Evolutionary conservation across 2,329 filamentous ascomycete genomes (phyloP), one percentile per base, ranked within the genome.

Genomic region (Xylariales sp.): DNA sequence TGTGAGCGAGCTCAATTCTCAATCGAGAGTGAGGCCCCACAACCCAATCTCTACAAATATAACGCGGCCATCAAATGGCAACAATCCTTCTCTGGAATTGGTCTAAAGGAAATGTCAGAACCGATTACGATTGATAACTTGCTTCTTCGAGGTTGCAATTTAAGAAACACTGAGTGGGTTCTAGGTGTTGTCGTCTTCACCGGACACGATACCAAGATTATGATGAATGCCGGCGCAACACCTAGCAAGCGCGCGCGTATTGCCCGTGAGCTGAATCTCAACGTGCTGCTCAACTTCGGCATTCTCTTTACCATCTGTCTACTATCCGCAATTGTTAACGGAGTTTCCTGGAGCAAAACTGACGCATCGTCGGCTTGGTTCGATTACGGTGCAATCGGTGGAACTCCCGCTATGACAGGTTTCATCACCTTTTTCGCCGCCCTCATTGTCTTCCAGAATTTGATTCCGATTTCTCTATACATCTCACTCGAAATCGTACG

Each of bases 371-470:
- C 93, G 57, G 81, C 89, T 70, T 95, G 85, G 77, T 98, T 98
- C 79, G 94, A 98, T 71, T 96, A 89, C 72, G 93, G 92, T 8
- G 92, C 93, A 0, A 93, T 94, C 71, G 94, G 93, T 72, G 89
- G 88, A 57, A 90, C 83, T 3, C 88, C 94, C 5, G 83, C 88
- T 3, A 85, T 97, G 72, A 93, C 94, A 72, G 97, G 96, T 48
- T 94, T 98, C 79, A 94, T 99, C 80, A 97, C 94, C 1, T 99
- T 98, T 81, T 99, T 94, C 93, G 93, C 95, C 16, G 93, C 91
- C 53, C 84, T 99, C 67, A 97, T 98, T 78, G 83, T 97, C 64
- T 98, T 97, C 82, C 96, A 99, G 84, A 99, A 98, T 81, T 91
- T 99, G 91, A 91, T 99, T 16, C 97, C 96, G 16, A 97, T 99